A percentile compares a stretch with the other conserved stretches of the same genome.
These are phyloP conservation scores for carrot (Daucus carota) DNA, from an alignment of 129 eudicot species.

Conservation along the genomic window DNA sequence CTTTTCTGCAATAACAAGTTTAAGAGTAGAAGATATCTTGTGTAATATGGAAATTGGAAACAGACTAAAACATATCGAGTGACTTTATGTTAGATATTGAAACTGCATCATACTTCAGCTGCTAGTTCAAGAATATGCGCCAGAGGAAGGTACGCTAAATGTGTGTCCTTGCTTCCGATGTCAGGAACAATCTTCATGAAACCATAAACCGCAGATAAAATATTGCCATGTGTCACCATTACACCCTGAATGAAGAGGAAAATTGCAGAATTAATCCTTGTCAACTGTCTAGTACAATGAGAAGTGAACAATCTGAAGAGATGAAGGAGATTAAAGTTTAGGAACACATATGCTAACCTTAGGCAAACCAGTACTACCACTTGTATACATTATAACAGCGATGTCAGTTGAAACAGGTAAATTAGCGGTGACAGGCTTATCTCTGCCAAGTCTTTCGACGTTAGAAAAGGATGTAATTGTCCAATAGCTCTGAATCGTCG, in stretches of 20 bases:
- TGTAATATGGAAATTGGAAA: neutral
- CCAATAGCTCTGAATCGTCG: conserved; percentile 44
- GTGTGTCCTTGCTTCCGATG: conserved; percentile 64
- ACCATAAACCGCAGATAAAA: conserved; percentile 81
- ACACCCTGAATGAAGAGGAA: conserved; percentile 55
- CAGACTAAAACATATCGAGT: neutral
- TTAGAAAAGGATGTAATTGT: conserved; percentile 55
- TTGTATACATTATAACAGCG: conserved; percentile 96
- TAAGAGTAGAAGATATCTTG: neutral
- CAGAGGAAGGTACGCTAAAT: conserved; percentile 85
- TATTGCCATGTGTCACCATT: conserved; percentile 90
- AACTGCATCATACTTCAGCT: conserved; percentile 58
- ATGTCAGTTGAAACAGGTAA: conserved; percentile 76
- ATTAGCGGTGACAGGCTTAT: conserved; percentile 66
- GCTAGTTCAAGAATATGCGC: conserved; percentile 97
- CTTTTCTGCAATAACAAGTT: neutral
- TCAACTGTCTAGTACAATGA: neutral
- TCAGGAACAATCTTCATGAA: conserved; percentile 87
- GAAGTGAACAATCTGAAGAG: neutral
- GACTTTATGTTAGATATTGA: neutral
- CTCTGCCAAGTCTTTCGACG: conserved; percentile 63
- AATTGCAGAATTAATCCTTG: neutral
- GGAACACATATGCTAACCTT: conserved; percentile 45
- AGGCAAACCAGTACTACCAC: conserved; percentile 95
- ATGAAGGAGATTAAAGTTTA: neutral